Base-by-base conservation (phyloP, 352 stramenopile genomes). In the Globisporangium carolinianum region DNA sequence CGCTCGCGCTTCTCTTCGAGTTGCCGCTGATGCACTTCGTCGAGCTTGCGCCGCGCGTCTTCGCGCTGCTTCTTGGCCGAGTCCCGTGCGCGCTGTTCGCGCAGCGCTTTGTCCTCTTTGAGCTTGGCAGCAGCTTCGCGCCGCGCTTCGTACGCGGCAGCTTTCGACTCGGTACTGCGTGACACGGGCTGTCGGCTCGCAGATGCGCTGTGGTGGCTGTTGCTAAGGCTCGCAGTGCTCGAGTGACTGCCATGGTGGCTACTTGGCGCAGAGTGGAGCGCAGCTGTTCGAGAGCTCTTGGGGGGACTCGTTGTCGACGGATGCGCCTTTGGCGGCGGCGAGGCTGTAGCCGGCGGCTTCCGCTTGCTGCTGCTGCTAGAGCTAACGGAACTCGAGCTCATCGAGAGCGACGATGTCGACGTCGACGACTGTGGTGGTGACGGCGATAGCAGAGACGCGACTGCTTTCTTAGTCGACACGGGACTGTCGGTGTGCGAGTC, bases 1-100 rank as follows among this genome's bases (percentile, higher is more conserved):
- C 77, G 79, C 62, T 89, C 79, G 35, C 71, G 72, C 47, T 86
- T 89, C 53, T 81, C 77, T 15, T 86, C 82, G 51, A 87, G 72
- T 35, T 91, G 75, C 60, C 76, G 71, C 14, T 88, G 73, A 24
- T 91, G 79, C 3, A 63, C 71, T 51, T 85, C 72, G 52, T 89
- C 79, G 6, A 89, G 66, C 58, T 89, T 69, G 47, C 77, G 75
- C 35, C 75, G 72, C 1, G 77, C 66, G 18, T 87, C 71, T 48
- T 91, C 79, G 15, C 79, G 77, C 55, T 87, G 72, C 49, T 89
- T 89, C 39, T 77, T 73, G 2, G 75, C 82, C 35, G 74, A 62
- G 41, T 89, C 79, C 2, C 79, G 82, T 3, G 71, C 78, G 10
- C 74, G 75, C 37, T 87, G 60, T 43, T 88, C 79, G 15, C 82